Base-by-base conservation (phyloP, 768 basidiomycete species). In the Macrocybe gigantea region DNA sequence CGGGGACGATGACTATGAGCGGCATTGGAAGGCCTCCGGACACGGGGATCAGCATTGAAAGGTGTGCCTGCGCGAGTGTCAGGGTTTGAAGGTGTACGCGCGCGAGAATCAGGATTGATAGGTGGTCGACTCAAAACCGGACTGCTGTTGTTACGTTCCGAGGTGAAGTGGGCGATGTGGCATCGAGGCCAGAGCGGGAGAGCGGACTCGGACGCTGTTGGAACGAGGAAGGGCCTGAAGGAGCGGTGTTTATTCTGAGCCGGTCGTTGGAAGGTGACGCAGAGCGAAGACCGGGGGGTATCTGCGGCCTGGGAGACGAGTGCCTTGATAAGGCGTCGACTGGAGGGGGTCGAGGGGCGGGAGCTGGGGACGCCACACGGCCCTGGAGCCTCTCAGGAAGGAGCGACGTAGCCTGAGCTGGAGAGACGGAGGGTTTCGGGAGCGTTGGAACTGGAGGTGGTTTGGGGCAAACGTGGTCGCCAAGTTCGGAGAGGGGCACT, bases 401-500 rank as follows among this genome's bases (percentile, higher is more conserved):
- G 35, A 81, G 71, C 10, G 77, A 58, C 14, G 69, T 59, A 13
- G 70, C 65, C 11, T 70, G 65, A 46, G 65, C 63, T 30, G 70
- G 71, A 14, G 77, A 69, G 33, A 67, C 59, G 3, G 64, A 35
- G 30, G 70, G 69, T 40, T 64, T 69, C 12, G 66, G 68, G 2
- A 69, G 58, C 11, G 64, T 59, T 41, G 79, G 73, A 7, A 72
- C 60, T 12, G 82, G 72, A 1, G 77, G 73, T 7, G 72, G 56
- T 8, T 72, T 64, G 5, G 71, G 53, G 64, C 93, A 96, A 60
- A 81, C 70, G 60, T 95, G 93, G 52, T 90, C 86, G 34, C 82
- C 82, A 33, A 95, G 80, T 40, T 82, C 74, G 41, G 74, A 67
- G 33, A 95, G 72, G 32, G 86, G 81, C 35, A 96, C 87, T 1